Conservation (phyloP, 129 eudicot species). For the Pulicaria dysenterica region DNA sequence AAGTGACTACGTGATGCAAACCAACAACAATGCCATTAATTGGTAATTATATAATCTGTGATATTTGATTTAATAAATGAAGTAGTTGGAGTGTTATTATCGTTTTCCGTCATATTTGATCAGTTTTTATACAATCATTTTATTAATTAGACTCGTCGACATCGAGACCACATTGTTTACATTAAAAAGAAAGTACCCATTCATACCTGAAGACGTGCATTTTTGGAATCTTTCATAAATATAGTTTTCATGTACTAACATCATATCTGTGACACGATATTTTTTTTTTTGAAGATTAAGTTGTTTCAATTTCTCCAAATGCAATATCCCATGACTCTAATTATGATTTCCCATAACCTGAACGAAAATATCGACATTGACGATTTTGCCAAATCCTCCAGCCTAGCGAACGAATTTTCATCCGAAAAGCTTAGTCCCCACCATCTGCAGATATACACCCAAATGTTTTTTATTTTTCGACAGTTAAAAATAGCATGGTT, state of each 20-base stretch:
- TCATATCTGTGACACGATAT: no score
- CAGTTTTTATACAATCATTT: conserved; percentile 11
- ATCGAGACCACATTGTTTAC: conserved; percentile 32
- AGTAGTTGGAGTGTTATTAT: conserved; percentile 34
- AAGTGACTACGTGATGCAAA: conserved; percentile 12
- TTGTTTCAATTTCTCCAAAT: no score
- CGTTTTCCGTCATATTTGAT: conserved; percentile 27
- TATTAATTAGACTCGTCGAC: conserved; percentile 23
- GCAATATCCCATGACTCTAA: no score
- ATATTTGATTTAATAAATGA: not conserved
- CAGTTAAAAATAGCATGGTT: no score
- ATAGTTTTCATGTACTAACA: conserved; percentile 9
- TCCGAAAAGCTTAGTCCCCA: no score
- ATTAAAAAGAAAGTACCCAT: not conserved
- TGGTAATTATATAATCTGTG: not conserved
- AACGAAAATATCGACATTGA: no score
- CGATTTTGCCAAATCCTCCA: no score
- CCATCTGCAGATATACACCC: no score
- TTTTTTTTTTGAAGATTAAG: no score
- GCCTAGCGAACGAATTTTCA: no score
- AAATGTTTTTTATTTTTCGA: no score
- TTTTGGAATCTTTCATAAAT: conserved; percentile 27
- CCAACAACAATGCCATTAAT: conserved; percentile 4
- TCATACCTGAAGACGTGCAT: conserved; percentile 20
- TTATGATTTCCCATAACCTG: no score